Evolutionary conservation across 73 alveolate genomes (phyloP).

Genomic region (Tetrahymena thermophila): DNA sequence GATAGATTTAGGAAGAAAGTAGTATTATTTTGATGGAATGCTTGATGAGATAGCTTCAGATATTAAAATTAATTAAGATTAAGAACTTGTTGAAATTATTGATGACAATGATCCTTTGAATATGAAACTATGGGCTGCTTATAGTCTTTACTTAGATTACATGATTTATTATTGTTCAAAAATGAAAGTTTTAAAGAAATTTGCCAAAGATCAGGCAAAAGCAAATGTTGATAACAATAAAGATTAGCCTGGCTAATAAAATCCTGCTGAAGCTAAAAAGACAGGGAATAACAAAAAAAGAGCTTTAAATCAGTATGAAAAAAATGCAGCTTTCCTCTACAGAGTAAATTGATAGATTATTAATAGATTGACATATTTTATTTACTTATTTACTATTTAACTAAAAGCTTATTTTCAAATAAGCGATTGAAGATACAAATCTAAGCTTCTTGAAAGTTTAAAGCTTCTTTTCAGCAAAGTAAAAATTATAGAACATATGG

Average conservation of each 20-base stretch:
- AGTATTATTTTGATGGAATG: neutral
- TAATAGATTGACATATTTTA: neutral
- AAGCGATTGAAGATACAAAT: conserved; percentile 32
- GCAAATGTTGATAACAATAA: neutral
- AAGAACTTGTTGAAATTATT: conserved; percentile 31
- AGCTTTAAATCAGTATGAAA: neutral
- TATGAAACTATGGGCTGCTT: conserved; percentile 9
- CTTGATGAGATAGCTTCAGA: neutral
- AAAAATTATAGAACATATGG: conserved; percentile 31
- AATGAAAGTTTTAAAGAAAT: neutral
- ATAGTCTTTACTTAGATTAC: conserved; percentile 10
- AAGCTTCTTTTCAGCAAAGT: neutral
- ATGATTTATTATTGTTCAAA: neutral
- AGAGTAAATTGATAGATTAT: neutral
- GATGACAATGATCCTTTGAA: conserved; percentile 13
- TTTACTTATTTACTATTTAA: neutral
- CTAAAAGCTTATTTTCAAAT: conserved; percentile 16
- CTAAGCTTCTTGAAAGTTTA: neutral
- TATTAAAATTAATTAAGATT: conserved; percentile 13
- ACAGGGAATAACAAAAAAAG: neutral
- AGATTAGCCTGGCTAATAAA: neutral
- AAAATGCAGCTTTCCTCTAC: neutral
- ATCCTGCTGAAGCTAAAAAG: neutral
- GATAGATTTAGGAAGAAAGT: neutral
- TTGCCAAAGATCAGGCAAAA: neutral